Base-by-base conservation (phyloP, 1,284 basidiomycete species). In the Fomitiporia mediterranea region DNA sequence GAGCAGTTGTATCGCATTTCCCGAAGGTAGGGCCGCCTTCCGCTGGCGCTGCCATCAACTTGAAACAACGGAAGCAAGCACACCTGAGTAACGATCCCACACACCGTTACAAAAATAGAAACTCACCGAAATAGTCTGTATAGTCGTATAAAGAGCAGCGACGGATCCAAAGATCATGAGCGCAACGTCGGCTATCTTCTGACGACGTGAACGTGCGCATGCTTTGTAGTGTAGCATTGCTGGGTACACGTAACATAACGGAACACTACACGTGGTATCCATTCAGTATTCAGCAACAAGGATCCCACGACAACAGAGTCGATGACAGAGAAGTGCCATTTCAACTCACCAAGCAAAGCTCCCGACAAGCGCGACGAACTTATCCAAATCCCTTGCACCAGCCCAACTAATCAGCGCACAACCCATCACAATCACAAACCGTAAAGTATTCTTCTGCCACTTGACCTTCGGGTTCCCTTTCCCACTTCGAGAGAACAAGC, bases 331-430 rank as follows among this genome's bases (percentile, higher is more conserved):
- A 40, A 28, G 53, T 32, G 23, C 48, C 46, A 27, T 27, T 27
- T n/a, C 17, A 39, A 77, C 89, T 64, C 62, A 94, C 93, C 94
- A 98, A 55, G 95, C 95, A 65, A 97, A 91, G 64, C 89, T 89
- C 19, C 96, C 96, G 57, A 99, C 82, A 63, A 99, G 83, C 13
- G 91, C 83, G 13, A 99, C 96, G 68, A 98, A 98, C 74, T 98
- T 98, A 76, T 99, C 97, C 53, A 99, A 73, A 71, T 98, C 94
- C 42, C 77, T 80, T 19, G 94, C 94, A 13, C 96, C 96, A 4
- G 79, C 74, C 83, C 87, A 95, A 56, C 89, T 91, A 58, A 97
- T 72, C 21, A 79, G 68, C 1, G 87, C 86, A 70, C 91, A 93
- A 57, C 85, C 73, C 58, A 89, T 69, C 35, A 98, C 93, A 58